Base-by-base conservation (phyloP, 2,329 filamentous ascomycete genomes). In the Monilinia fructigena region DNA sequence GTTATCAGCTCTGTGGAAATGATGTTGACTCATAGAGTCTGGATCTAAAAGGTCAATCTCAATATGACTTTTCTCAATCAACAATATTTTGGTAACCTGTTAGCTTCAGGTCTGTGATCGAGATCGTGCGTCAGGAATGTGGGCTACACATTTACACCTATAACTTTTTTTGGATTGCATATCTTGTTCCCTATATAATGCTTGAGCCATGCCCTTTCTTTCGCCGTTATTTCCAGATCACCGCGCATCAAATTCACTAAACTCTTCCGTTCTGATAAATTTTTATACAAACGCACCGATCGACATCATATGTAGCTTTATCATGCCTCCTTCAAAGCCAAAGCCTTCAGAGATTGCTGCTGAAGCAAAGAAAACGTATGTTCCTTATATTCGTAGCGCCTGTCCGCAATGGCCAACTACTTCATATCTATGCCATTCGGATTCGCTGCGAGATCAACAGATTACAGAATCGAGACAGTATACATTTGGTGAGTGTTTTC, bases 281-380 rank as follows among this genome's bases (percentile, higher is more conserved):
- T 50, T 50, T 14, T 42, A 20, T 26, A 60, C 35, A 38, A 23
- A 50, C 45, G 18, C n/a, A 50, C n/a, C n/a, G 1, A 26, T 50
- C n/a, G 6, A 14, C 4, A 12, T 50, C 10, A 14, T 26, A 14
- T 14, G 54, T 12, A 47, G 14, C 14, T 35, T 48, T 38, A 54
- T 38, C n/a, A 88, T 88, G 86, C 83, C 85, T 64, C 81, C 82
- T 59, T 80, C 83, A 65, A 87, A 83, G 77, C 83, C 83, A 55
- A 89, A 87, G 77, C 84, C 86, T 16, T 86, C 88, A 52, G 89
- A 92, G 70, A 85, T 92, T 64, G 89, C 89, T 65, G 84, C 86
- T 35, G 89, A 91, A 75, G 89, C 88, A n/a, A 91, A 91, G 77
- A 84, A 82, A 72, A 83, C 83, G 67, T 90, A 88, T 74, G 88